Percentiles rank a stretch among this genome's conserved stretches.
Conservation (phyloP, 2,329 filamentous ascomycete species). For the Aureobasidium sp. region DNA sequence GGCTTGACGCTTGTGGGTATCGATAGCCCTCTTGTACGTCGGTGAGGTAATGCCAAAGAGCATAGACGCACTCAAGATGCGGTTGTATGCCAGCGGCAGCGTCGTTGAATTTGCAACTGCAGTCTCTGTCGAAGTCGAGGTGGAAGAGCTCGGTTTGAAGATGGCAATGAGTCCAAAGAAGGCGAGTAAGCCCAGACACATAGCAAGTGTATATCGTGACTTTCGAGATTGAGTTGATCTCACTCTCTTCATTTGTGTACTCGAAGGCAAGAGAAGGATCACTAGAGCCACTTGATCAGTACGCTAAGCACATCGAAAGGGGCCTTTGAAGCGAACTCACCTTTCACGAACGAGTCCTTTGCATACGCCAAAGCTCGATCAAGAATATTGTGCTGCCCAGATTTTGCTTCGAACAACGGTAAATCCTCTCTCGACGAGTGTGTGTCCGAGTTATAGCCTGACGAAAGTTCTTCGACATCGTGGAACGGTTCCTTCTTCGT, state of each 20-base stretch:
- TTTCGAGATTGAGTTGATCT: not conserved
- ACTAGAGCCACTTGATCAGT: not conserved
- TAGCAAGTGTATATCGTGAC: not conserved
- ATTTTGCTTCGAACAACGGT: slow-evolving; percentile 2
- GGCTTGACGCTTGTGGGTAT: slow-evolving; percentile 37
- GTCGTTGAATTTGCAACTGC: not conserved
- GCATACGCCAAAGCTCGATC: not conserved
- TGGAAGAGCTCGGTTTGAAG: not conserved
- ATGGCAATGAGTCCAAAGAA: not conserved
- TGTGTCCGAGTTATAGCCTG: not conserved
- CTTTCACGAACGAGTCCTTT: not conserved
- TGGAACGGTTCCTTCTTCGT: not conserved
- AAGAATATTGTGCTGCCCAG: not conserved
- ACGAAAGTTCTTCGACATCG: not conserved
- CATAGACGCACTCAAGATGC: slow-evolving; percentile 22
- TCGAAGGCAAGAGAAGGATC: not conserved
- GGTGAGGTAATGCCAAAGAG: slow-evolving; percentile 26
- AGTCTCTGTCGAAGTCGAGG: not conserved
- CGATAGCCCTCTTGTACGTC: slow-evolving; percentile 37
- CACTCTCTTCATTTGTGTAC: not conserved
- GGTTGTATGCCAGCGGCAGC: not conserved
- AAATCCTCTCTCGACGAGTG: not conserved
- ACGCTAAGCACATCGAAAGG: too few relatives aligned
- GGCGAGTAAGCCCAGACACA: not conserved
- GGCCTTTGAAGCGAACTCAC: too few relatives aligned